A percentile compares a stretch with the other conserved stretches of the same genome.
These are phyloP conservation scores for Candida odintsovae DNA, from an alignment of 805 yeast genomes.

Conservation along the genomic window DNA sequence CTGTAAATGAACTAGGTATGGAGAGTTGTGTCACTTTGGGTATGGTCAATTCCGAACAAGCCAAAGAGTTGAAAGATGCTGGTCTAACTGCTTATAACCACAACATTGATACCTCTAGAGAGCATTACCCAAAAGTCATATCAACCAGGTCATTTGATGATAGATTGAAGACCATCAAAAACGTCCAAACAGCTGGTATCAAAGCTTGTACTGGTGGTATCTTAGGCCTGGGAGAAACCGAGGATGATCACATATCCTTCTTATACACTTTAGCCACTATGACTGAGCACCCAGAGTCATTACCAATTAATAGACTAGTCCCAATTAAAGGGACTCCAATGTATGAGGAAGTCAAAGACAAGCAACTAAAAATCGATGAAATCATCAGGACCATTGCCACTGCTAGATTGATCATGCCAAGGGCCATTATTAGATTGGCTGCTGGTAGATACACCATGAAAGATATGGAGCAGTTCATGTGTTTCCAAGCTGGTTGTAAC, in stretches of 20 bases:
- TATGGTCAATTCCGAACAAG: constrained; percentile 66
- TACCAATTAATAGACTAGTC: constrained; percentile 77
- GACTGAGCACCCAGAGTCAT: constrained; percentile 71
- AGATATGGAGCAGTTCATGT: constrained; percentile 66
- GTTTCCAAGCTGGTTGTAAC: constrained; percentile 74
- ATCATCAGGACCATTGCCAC: constrained; percentile 69
- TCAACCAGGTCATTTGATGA: constrained; percentile 69
- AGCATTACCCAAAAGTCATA: constrained; percentile 68
- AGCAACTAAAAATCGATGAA: constrained; percentile 51
- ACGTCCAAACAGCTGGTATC: constrained; percentile 58
- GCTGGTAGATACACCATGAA: constrained; percentile 82
- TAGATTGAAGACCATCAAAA: constrained; percentile 57
- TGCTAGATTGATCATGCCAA: constrained; percentile 71
- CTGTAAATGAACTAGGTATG: constrained; percentile 59
- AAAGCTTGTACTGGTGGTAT: constrained; percentile 78
- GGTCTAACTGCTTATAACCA: constrained; percentile 82
- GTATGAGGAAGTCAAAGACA: constrained; percentile 44
- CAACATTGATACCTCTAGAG: constrained; percentile 74
- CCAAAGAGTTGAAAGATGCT: constrained; percentile 50
- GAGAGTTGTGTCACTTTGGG: constrained; percentile 81
- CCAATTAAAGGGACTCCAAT: constrained; percentile 77
- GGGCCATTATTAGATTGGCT: constrained; percentile 63
- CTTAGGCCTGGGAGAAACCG: constrained; percentile 70
- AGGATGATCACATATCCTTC: constrained; percentile 65
- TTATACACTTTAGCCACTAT: constrained; percentile 60